Evolutionary conservation across 495 filamentous ascomycete genomes (phyloP).

Genomic region (Penicillium antarcticum): DNA sequence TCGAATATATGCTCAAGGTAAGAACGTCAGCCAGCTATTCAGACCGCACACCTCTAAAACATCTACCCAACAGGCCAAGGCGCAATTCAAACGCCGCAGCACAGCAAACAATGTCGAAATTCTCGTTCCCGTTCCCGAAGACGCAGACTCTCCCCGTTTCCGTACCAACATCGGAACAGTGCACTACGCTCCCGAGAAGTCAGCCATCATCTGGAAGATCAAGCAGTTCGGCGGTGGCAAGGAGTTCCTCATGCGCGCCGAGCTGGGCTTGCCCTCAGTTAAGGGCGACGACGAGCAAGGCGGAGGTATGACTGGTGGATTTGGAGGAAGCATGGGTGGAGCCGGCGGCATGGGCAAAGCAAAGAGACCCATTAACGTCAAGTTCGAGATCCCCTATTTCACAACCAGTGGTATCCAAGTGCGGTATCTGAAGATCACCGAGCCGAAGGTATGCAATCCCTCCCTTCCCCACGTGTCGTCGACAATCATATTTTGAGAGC

Average conservation of each 20-base stretch:
- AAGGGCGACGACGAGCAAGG: constrained; percentile 95
- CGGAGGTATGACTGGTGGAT: constrained; percentile 93
- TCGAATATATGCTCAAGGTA: constrained; percentile 98
- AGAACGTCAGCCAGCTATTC: background rate
- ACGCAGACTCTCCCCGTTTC: constrained; percentile 95
- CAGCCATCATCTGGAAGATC: constrained; percentile 99
- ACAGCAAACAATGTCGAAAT: constrained; percentile 99
- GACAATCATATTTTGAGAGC: background rate
- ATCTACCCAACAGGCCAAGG: constrained; percentile 60
- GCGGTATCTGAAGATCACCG: constrained; percentile 97
- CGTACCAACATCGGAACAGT: constrained; percentile 95
- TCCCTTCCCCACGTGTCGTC: too few relatives aligned
- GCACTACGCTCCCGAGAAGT: constrained; percentile 98
- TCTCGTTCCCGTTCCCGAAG: constrained; percentile 92
- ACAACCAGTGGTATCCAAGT: constrained; percentile 98
- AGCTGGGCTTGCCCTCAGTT: constrained; percentile 89
- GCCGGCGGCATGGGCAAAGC: constrained; percentile 68
- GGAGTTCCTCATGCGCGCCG: constrained; percentile 99
- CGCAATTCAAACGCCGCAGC: constrained; percentile 96
- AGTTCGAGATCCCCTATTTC: constrained; percentile 99
- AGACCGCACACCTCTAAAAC: background rate
- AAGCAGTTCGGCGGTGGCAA: constrained; percentile 99
- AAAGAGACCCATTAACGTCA: constrained; percentile 95
- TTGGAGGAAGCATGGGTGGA: constrained; percentile 89
- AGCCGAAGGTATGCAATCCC: constrained; percentile 79